Conservation (phyloP, 306 rosid genomes). For the Fragaria ananassa region DNA sequence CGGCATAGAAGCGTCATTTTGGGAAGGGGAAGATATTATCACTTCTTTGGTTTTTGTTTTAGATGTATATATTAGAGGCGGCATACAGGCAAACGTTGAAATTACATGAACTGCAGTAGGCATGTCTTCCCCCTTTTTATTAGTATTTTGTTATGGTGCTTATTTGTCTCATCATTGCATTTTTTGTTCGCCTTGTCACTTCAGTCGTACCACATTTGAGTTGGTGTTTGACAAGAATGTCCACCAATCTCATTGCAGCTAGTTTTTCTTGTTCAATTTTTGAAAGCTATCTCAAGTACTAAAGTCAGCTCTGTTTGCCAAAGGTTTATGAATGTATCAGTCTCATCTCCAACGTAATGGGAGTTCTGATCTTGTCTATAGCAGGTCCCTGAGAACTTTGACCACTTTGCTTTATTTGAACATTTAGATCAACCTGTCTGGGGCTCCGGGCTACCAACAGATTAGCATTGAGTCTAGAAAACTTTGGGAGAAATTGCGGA, state of each 20-base stretch:
- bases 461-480: no score
- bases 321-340: background rate
- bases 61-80: background rate
- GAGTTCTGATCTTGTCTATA: background rate
- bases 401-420: no score
- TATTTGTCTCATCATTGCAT: background rate
- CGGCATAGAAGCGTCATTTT: background rate
- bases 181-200: background rate
- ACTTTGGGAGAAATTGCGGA: no score
- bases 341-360: background rate
- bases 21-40: conserved; percentile 1
- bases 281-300: background rate
- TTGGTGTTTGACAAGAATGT: background rate
- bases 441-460: no score
- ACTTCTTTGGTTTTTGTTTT: background rate
- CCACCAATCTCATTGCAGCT: background rate
- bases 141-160: background rate
- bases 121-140: background rate
- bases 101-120: background rate
- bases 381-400: no score
- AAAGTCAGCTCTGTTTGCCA: background rate
- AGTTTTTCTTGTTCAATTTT: background rate
- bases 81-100: background rate
- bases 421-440: no score
- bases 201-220: background rate